Conservation (phyloP, 345 rosid species). For the Salix koriyanagi region DNA sequence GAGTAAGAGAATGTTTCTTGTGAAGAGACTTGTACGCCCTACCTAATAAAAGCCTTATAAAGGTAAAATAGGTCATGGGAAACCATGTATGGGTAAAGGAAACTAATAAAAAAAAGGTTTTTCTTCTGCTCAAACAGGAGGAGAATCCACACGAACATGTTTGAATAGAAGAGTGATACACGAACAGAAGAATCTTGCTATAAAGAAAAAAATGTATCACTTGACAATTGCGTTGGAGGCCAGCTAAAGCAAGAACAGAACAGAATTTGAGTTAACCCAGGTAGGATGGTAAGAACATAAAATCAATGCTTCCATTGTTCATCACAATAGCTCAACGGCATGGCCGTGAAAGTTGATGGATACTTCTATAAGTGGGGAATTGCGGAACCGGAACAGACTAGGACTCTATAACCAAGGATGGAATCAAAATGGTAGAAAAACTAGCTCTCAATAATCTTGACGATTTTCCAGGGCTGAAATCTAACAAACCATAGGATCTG, state of each 20-base stretch:
- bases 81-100: no score
- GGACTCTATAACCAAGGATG: neutral
- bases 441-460: neutral
- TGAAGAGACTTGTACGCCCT: no score
- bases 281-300: neutral
- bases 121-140: no score
- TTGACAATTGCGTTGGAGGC: neutral
- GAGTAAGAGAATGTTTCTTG: no score
- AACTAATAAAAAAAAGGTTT: no score
- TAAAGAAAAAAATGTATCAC: neutral
- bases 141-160: no score
- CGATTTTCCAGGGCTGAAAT: neutral
- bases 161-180: neutral
- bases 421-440: neutral
- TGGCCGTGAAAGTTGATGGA: neutral
- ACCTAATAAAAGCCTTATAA: no score
- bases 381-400: neutral
- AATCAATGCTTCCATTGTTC: neutral
- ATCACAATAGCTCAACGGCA: neutral
- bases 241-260: neutral
- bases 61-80: no score
- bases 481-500: neutral
- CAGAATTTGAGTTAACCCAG: no score
- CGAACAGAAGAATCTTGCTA: neutral
- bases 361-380: neutral